phyloP scores from a whole-genome alignment of 306 rosid species.

The Rosa chinensis region DNA sequence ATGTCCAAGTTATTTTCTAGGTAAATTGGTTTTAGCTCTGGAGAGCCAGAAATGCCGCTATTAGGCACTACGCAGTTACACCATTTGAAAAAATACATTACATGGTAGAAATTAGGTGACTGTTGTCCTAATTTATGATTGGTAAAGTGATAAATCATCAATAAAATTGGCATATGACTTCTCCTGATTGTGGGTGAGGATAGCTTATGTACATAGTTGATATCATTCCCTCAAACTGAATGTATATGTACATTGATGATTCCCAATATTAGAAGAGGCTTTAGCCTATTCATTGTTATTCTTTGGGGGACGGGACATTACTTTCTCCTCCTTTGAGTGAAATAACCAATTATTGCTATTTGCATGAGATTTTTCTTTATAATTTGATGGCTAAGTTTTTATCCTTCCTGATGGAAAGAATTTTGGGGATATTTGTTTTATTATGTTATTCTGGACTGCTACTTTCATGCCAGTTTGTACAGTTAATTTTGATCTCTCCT shows the following conservation, averaged over 20 bases:
- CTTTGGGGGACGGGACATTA: not conserved
- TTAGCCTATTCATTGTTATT: not conserved
- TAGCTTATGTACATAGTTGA: not conserved
- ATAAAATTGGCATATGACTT: not conserved
- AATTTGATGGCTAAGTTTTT: not conserved
- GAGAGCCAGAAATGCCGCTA: not conserved
- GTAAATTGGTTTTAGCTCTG: not conserved
- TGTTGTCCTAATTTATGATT: not conserved
- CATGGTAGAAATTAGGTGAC: not conserved
- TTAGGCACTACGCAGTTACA: not conserved
- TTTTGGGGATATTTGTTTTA: not conserved
- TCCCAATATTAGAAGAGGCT: not conserved
- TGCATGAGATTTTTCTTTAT: not conserved
- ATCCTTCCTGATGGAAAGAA: not conserved
- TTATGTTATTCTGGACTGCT: not conserved
- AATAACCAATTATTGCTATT: not conserved
- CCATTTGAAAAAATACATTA: not conserved
- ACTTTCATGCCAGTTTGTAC: not conserved
- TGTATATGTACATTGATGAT: not conserved
- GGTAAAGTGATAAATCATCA: conserved; percentile 2
- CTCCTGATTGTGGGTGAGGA: not conserved
- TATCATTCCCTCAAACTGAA: not conserved
- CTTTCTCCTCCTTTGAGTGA: not conserved
- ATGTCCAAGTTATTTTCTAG: not conserved
- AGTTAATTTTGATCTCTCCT: not conserved